Evolutionary conservation across 345 rosid species (phyloP).

Genomic region (Diplotaxis tenuifolia): DNA sequence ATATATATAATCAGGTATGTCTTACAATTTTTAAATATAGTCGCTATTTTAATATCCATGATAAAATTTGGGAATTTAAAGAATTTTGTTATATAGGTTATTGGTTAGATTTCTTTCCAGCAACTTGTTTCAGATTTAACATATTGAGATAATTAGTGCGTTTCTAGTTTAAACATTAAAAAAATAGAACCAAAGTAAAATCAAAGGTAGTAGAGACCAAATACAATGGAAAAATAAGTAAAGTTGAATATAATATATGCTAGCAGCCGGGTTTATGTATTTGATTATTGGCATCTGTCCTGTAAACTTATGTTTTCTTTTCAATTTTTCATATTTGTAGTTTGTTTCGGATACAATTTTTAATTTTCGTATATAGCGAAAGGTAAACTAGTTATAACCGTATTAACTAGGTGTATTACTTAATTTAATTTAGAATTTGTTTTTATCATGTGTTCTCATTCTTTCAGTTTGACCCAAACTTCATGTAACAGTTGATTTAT

Average conservation of each 20-base stretch:
- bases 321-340: no score
- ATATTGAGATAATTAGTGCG: background rate
- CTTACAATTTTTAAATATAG: background rate
- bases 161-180: background rate
- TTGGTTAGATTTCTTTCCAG: no score
- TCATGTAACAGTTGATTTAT: background rate
- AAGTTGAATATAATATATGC: background rate
- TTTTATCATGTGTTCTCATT: no score
- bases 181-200: background rate
- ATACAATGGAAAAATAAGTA: background rate
- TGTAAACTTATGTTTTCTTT: background rate
- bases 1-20: no score
- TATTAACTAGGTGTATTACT: background rate
- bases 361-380: no score
- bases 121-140: no score
- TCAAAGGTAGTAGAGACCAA: no score
- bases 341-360: no score
- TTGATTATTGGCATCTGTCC: background rate
- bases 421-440: no score
- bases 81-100: no score
- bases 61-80: background rate
- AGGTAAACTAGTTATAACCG: no score
- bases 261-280: background rate
- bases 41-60: background rate
- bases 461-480: background rate